Evolutionary conservation across 768 basidiomycete species (phyloP).

Genomic region (Naematelia aurantialba): DNA sequence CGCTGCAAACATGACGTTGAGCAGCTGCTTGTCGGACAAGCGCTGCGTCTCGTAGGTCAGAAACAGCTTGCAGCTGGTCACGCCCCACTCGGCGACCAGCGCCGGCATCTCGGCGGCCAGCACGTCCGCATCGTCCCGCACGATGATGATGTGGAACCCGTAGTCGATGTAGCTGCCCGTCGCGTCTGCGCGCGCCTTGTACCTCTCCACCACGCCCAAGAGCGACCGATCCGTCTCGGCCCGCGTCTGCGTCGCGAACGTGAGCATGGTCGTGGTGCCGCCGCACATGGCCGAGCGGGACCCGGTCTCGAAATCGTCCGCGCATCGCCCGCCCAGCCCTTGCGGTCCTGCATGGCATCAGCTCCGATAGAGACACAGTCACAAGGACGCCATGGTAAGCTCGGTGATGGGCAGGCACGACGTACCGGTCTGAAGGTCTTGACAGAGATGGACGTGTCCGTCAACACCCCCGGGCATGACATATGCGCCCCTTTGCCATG

Average conservation of each 20-base stretch:
- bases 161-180: slow-evolving; percentile 4
- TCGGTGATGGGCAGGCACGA: too few relatives aligned
- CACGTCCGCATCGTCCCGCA: not conserved
- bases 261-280: slow-evolving; percentile 5
- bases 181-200: slow-evolving; percentile 1
- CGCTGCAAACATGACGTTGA: slow-evolving; percentile 1
- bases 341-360: slow-evolving; percentile 8
- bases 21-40: not conserved
- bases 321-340: slow-evolving; percentile 3
- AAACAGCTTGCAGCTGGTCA: slow-evolving; percentile 1
- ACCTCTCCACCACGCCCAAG: slow-evolving; percentile 1
- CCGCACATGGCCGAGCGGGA: slow-evolving; percentile 3
- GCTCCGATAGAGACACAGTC: too few relatives aligned
- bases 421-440: slow-evolving; percentile 9
- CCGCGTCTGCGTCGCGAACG: slow-evolving; percentile 8
- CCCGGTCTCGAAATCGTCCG: slow-evolving; percentile 1
- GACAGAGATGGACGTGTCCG: slow-evolving; percentile 9
- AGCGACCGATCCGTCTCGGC: not conserved
- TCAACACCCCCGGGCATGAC: slow-evolving; percentile 9
- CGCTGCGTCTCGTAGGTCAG: not conserved
- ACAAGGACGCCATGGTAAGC: too few relatives aligned
- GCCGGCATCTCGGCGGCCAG: slow-evolving; percentile 7
- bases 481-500: slow-evolving; percentile 6
- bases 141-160: slow-evolving; percentile 10
- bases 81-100: slow-evolving; percentile 3